Evolutionary conservation across 371 early-diverging fungal genomes (phyloP), one percentile per base, ranked within the genome.

Genomic region (Apophysomyces elegans): DNA sequence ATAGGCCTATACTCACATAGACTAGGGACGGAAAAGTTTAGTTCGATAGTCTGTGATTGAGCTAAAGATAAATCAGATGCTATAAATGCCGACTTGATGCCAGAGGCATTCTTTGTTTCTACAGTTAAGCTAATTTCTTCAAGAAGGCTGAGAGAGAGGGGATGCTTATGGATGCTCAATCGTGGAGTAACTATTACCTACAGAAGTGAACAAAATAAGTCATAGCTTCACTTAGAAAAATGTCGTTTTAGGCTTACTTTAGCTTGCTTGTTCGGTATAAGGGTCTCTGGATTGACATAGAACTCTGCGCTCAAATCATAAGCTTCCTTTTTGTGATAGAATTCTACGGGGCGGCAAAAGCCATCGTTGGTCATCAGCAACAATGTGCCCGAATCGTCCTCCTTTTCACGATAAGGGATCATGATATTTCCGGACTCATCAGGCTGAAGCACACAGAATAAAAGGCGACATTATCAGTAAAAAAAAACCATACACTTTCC

Each of bases 241-340:
- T 26, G 0, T 26, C 0, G 32, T 26, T 26, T 26, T 26, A 26
- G 37, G 18, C 58, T 41, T 46, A 62, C 86, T 63, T 82, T 80
- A 2, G 81, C 75, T 36, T 41, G 65, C 7, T 79, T 72, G 41
- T 79, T 84, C 6, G 74, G 68, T 1, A 77, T 47, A 11, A 84
- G 61, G 47, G 80, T 75, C 66, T 87, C 88, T 6, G 69, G 70
- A 56, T 87, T 76, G 4, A 87, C 64, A 50, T 80, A 79, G 44
- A 78, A 85, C 1, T 69, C 56, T 3, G 83, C 69, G 0, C 57
- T 37, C 59, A 87, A 64, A 0, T 26, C 18, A 64, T 86, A 86
- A 0, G 56, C 39, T 59, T 87, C 88, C 1, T 18, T 9, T 1
- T 58, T 35, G 26, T 78, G 78, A 13, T 16, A 37, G 58, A 87